A percentile compares a stretch with the other conserved stretches of the same genome.
These are phyloP conservation scores for Penicillium maclennaniae DNA, from an alignment of 495 filamentous ascomycete genomes.

Conservation along the genomic window DNA sequence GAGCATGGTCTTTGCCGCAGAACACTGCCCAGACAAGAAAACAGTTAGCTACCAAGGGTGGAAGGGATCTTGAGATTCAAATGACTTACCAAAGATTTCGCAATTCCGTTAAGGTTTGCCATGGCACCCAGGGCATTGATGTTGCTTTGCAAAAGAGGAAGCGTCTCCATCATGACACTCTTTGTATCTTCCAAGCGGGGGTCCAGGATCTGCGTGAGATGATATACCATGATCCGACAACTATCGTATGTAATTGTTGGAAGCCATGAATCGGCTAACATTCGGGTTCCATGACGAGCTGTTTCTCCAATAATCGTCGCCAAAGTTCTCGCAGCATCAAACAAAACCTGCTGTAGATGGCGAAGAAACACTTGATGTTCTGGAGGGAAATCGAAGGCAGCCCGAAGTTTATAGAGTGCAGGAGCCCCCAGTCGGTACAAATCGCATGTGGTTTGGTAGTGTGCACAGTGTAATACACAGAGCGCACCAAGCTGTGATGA, in stretches of 20 bases:
- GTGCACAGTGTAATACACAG: slow-evolving; percentile 27
- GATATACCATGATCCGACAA: slow-evolving; percentile 32
- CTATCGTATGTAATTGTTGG: slow-evolving; percentile 34
- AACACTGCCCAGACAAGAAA: slow-evolving; percentile 3
- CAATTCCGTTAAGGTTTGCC: slow-evolving; percentile 22
- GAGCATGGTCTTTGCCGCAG: slow-evolving; percentile 30
- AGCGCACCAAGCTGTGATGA: slow-evolving; percentile 30
- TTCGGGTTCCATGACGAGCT: slow-evolving; percentile 19
- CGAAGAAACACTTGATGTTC: slow-evolving; percentile 24
- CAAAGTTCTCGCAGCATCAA: slow-evolving; percentile 24
- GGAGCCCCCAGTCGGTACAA: slow-evolving; percentile 31
- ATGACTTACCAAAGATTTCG: slow-evolving; percentile 17
- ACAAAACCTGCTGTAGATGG: slow-evolving; percentile 23
- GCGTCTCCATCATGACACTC: slow-evolving; percentile 14
- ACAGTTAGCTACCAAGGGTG: not conserved
- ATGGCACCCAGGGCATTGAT: slow-evolving; percentile 24
- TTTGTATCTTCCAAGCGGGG: slow-evolving; percentile 20
- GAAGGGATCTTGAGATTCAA: not conserved
- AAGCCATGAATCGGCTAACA: slow-evolving; percentile 34
- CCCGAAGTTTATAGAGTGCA: slow-evolving; percentile 29
- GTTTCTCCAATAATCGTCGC: slow-evolving; percentile 29
- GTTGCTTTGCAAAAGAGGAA: slow-evolving; percentile 26
- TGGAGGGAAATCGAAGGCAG: slow-evolving; percentile 29
- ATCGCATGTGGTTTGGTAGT: slow-evolving; percentile 33
- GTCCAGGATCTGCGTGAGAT: slow-evolving; percentile 31